Evolutionary conservation across 2,329 filamentous ascomycete species (phyloP).

Genomic region (Aspergillus puulaauensis): DNA sequence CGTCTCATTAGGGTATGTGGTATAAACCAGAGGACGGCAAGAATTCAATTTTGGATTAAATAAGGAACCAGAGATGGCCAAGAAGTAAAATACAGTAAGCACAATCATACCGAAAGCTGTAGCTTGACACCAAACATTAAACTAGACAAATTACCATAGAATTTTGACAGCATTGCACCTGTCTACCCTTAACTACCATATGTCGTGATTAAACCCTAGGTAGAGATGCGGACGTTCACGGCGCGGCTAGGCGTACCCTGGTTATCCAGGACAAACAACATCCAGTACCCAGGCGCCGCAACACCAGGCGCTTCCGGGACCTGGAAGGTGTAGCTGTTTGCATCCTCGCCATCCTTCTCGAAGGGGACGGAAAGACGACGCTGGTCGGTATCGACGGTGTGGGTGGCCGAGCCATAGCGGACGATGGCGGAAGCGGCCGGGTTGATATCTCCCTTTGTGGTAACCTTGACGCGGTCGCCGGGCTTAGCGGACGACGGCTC

Average conservation of each 20-base stretch:
- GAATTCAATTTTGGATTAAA: no score
- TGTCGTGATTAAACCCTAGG: no score
- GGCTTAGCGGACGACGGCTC: not conserved
- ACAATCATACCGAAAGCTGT: no score
- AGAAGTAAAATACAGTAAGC: no score
- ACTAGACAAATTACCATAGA: no score
- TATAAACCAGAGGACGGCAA: no score
- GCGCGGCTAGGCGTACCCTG: constrained; percentile 32
- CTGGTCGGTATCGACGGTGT: constrained; percentile 7
- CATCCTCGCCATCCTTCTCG: not conserved
- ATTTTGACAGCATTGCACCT: no score
- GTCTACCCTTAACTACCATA: no score
- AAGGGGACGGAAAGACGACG: not conserved
- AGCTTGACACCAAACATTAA: no score
- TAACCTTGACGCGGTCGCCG: not conserved
- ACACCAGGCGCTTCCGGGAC: not conserved
- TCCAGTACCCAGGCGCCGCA: not conserved
- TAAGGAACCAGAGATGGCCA: no score
- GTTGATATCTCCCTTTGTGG: not conserved
- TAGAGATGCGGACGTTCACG: not conserved
- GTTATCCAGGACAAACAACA: constrained; percentile 1
- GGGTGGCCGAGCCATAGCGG: constrained; percentile 25
- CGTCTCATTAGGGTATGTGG: no score
- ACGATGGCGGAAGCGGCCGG: constrained; percentile 42
- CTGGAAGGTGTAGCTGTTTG: not conserved